phyloP scores from a whole-genome alignment of 1,139 yeast genomes.

The Pichia sp. region DNA sequence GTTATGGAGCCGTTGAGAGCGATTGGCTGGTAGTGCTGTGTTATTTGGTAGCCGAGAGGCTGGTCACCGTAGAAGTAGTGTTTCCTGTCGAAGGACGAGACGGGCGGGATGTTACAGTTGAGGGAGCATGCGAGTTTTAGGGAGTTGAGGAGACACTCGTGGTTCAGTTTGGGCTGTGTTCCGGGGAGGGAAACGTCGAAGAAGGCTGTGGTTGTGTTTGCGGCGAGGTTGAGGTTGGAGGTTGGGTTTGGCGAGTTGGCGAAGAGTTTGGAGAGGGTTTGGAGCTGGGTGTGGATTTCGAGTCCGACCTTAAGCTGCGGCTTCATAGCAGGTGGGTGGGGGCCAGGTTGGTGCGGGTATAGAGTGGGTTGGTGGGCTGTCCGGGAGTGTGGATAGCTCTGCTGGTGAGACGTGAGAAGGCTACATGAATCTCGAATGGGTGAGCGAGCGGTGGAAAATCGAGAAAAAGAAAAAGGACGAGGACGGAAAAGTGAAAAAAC shows the following conservation, averaged over 20 bases:
- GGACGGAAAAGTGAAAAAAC: too few relatives aligned
- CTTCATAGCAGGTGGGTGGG: background rate
- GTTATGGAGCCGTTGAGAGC: constrained; percentile 61
- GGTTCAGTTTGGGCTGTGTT: constrained; percentile 78
- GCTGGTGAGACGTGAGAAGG: too few relatives aligned
- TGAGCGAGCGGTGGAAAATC: too few relatives aligned
- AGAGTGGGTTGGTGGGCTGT: too few relatives aligned
- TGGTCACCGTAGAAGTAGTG: constrained; percentile 97
- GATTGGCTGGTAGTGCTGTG: constrained; percentile 81
- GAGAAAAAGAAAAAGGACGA: too few relatives aligned
- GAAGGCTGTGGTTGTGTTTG: constrained; percentile 69
- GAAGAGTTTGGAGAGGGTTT: constrained; percentile 70
- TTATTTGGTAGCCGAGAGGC: constrained; percentile 92
- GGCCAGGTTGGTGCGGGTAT: too few relatives aligned
- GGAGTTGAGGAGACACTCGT: constrained; percentile 69
- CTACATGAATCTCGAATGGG: too few relatives aligned
- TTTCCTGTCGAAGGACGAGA: constrained; percentile 80
- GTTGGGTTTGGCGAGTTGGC: constrained; percentile 45
- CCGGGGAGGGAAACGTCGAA: constrained; percentile 92
- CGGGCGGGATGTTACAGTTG: constrained; percentile 50
- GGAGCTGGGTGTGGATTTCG: constrained; percentile 88
- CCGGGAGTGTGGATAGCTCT: too few relatives aligned
- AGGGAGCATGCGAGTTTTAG: constrained; percentile 70
- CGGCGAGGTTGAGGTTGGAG: constrained; percentile 43
- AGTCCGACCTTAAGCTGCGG: constrained; percentile 70